Evolutionary conservation across 768 basidiomycete genomes (phyloP).

Genomic region (Ephemerocybe angulata): DNA sequence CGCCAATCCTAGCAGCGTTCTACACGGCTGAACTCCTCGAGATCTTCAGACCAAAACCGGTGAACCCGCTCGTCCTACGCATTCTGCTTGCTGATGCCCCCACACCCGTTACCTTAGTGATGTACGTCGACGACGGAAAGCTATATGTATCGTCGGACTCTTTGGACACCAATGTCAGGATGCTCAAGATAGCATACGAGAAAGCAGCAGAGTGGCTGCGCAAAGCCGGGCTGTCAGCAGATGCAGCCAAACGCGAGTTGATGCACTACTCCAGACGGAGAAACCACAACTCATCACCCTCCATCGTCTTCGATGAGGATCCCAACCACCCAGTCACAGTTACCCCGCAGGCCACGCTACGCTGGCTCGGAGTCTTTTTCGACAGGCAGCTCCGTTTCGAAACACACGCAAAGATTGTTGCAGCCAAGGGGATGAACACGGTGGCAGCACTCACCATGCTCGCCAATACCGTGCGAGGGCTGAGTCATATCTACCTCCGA

Average conservation of each 20-base stretch:
- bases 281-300: conserved; percentile 6
- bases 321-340: conserved; percentile 1
- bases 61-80: no score
- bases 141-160: conserved; percentile 21
- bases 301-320: conserved; percentile 11
- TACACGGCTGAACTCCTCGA: conserved; percentile 22
- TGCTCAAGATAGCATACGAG: conserved; percentile 18
- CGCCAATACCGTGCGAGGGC: conserved; percentile 30
- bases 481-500: conserved; percentile 25
- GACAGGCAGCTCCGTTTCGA: conserved; percentile 31
- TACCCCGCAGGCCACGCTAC: conserved; percentile 9
- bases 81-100: conserved; percentile 11
- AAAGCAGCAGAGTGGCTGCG: conserved; percentile 13
- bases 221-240: conserved; percentile 16
- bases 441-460: conserved; percentile 28
- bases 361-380: conserved; percentile 34
- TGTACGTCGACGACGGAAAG: conserved; percentile 33
- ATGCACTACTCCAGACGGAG: conserved; percentile 23
- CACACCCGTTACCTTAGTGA: conserved; percentile 13
- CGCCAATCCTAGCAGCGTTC: conserved; percentile 23
- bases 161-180: conserved; percentile 17
- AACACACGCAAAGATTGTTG: conserved; percentile 24
- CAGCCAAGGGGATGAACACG: conserved; percentile 22
- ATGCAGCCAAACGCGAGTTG: conserved; percentile 22
- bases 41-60: conserved; percentile 7